Evolutionary conservation across 2,329 filamentous ascomycete species (phyloP).

Genomic region (Tolypocladium inflatum): DNA sequence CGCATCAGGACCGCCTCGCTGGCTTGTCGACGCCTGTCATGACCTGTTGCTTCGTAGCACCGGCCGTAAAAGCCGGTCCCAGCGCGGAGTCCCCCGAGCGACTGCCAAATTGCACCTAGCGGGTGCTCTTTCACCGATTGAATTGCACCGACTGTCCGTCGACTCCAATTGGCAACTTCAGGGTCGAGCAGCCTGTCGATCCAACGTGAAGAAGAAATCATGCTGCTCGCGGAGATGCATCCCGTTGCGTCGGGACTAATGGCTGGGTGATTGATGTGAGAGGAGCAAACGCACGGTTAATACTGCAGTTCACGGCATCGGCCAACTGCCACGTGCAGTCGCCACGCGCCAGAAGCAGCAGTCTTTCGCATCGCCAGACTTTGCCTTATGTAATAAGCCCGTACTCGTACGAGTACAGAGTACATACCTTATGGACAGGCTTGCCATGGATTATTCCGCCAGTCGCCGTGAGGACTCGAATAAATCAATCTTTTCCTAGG

Average conservation of each 20-base stretch:
- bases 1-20: not conserved
- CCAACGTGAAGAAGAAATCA: not conserved
- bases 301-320: not conserved
- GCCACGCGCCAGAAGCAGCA: too few relatives aligned
- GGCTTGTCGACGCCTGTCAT: not conserved
- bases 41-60: not conserved
- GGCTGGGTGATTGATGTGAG: not conserved
- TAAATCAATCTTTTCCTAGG: too few relatives aligned
- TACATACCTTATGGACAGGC: too few relatives aligned
- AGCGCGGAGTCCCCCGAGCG: not conserved
- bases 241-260: not conserved
- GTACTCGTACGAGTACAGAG: too few relatives aligned
- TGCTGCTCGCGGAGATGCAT: not conserved
- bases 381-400: too few relatives aligned
- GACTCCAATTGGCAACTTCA: not conserved
- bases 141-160: not conserved
- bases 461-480: too few relatives aligned
- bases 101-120: not conserved
- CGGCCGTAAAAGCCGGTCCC: conserved; percentile 1
- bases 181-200: not conserved
- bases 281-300: not conserved
- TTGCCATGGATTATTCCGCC: too few relatives aligned
- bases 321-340: not conserved
- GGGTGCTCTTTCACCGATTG: not conserved
- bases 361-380: too few relatives aligned